Percentiles rank a stretch among this genome's conserved stretches.
Conservation (phyloP, 306 rosid genomes). For the Corylus heterophylla region DNA sequence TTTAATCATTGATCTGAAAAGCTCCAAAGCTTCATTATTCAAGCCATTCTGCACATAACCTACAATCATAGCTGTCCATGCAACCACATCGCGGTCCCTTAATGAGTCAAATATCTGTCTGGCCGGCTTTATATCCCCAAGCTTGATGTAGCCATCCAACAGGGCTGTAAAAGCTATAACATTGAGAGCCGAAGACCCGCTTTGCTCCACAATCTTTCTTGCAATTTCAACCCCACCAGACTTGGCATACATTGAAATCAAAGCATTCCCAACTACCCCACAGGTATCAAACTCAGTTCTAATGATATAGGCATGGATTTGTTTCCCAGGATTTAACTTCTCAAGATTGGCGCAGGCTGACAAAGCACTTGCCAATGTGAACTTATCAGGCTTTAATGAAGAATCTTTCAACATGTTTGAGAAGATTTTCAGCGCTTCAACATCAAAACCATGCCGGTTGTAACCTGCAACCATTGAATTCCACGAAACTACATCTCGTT, state of each 20-base stretch:
- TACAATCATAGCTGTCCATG: constrained; percentile 93
- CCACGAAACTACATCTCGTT: constrained; percentile 69
- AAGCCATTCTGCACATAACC: constrained; percentile 78
- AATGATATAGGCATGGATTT: constrained; percentile 63
- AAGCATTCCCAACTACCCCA: constrained; percentile 58
- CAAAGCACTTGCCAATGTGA: constrained; percentile 70
- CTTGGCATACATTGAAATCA: constrained; percentile 82
- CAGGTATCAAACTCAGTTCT: constrained; percentile 45
- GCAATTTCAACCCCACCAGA: constrained; percentile 67
- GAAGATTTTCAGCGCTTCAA: constrained; percentile 61
- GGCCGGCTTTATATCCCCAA: constrained; percentile 71
- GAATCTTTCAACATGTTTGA: constrained; percentile 55
- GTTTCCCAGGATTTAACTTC: constrained; percentile 68
- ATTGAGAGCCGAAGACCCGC: constrained; percentile 51
- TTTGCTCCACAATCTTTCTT: constrained; percentile 45
- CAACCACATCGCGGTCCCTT: constrained; percentile 63
- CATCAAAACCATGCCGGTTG: constrained; percentile 52
- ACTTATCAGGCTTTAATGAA: constrained; percentile 64
- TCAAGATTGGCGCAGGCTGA: constrained; percentile 81
- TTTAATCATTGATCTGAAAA: constrained; percentile 63
- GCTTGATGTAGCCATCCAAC: constrained; percentile 78
- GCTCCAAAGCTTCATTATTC: constrained; percentile 57
- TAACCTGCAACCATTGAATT: constrained; percentile 72
- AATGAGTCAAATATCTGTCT: constrained; percentile 76
- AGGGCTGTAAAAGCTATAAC: constrained; percentile 78